Conservation (phyloP, 2,329 filamentous ascomycete genomes). For the Didymella sp. region DNA sequence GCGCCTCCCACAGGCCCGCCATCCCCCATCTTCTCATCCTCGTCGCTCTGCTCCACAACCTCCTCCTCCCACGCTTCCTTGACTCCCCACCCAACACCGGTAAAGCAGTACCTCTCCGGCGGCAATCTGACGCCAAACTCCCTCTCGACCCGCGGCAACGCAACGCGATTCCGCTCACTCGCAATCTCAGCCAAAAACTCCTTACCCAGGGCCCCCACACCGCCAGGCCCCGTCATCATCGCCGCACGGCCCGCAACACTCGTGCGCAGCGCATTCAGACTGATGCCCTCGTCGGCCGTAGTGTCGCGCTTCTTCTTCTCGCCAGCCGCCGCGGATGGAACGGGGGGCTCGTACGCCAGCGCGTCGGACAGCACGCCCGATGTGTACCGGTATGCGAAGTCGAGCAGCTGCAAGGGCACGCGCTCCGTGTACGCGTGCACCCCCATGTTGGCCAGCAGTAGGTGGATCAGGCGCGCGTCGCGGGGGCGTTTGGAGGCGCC, state of each 20-base stretch:
- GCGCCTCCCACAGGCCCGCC: constrained; percentile 29
- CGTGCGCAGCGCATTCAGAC: constrained; percentile 72
- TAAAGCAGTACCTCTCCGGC: constrained; percentile 63
- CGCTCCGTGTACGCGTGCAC: constrained; percentile 82
- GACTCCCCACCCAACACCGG: constrained; percentile 44
- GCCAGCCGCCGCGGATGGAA: constrained; percentile 13
- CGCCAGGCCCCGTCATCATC: background rate
- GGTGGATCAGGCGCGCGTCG: constrained; percentile 79
- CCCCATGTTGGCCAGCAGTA: constrained; percentile 78
- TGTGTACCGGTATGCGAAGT: constrained; percentile 85
- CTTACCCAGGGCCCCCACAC: constrained; percentile 69
- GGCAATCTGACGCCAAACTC: constrained; percentile 66
- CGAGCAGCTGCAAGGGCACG: constrained; percentile 81
- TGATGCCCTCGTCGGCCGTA: constrained; percentile 57
- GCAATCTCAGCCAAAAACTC: constrained; percentile 79
- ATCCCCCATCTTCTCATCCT: constrained; percentile 57
- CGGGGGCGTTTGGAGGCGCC: constrained; percentile 65
- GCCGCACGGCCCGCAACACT: constrained; percentile 72
- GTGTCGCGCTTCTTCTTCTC: constrained; percentile 36
- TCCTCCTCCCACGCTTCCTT: constrained; percentile 68
- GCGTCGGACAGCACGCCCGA: constrained; percentile 73
- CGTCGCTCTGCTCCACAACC: constrained; percentile 64
- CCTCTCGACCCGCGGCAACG: constrained; percentile 56
- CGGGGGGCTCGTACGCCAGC: constrained; percentile 43
- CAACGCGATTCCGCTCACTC: constrained; percentile 55